Percentiles rank a stretch among this genome's conserved stretches.
Conservation (phyloP, 139 green algal genomes). For the Cymbomonas tetramitiformis region DNA sequence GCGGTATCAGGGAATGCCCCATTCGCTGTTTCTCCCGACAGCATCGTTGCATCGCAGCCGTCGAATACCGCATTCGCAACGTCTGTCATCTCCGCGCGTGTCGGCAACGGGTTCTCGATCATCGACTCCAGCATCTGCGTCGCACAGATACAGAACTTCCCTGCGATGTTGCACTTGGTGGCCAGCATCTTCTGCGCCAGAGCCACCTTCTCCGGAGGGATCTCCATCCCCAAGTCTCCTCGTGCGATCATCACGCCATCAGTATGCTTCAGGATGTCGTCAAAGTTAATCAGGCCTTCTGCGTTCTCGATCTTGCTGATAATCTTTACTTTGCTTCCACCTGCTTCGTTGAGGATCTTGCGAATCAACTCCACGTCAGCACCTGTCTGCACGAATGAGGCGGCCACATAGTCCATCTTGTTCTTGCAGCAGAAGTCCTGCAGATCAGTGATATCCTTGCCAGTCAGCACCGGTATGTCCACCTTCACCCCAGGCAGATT, state of each 20-base stretch:
- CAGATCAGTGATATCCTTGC: slow-evolving; percentile 37
- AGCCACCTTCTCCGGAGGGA: slow-evolving; percentile 23
- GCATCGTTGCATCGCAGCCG: slow-evolving; percentile 24
- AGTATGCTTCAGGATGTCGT: slow-evolving; percentile 44
- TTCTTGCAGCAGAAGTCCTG: slow-evolving; percentile 29
- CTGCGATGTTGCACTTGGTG: slow-evolving; percentile 15
- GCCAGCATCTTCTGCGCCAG: slow-evolving; percentile 26
- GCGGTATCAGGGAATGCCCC: slow-evolving; percentile 19
- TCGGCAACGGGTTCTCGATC: slow-evolving; percentile 23
- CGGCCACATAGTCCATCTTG: slow-evolving; percentile 42
- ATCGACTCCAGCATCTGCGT: slow-evolving; percentile 39
- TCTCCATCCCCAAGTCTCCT: slow-evolving; percentile 61
- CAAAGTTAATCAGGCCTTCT: slow-evolving; percentile 42
- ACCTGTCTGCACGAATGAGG: slow-evolving; percentile 41
- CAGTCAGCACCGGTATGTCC: slow-evolving; percentile 24
- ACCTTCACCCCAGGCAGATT: slow-evolving; percentile 38
- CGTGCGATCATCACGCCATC: slow-evolving; percentile 62
- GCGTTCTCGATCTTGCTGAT: slow-evolving; percentile 65
- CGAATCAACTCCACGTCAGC: slow-evolving; percentile 45
- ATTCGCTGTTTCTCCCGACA: slow-evolving; percentile 24
- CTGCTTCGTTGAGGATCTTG: slow-evolving; percentile 34
- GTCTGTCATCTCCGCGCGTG: slow-evolving; percentile 29
- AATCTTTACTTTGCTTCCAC: slow-evolving; percentile 45
- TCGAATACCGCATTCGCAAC: slow-evolving; percentile 35
- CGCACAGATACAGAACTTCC: slow-evolving; percentile 29